Evolutionary conservation across 2,329 filamentous ascomycete species (phyloP), one percentile per base, ranked within the genome.

Genomic region (Paecilomyces variotii): DNA sequence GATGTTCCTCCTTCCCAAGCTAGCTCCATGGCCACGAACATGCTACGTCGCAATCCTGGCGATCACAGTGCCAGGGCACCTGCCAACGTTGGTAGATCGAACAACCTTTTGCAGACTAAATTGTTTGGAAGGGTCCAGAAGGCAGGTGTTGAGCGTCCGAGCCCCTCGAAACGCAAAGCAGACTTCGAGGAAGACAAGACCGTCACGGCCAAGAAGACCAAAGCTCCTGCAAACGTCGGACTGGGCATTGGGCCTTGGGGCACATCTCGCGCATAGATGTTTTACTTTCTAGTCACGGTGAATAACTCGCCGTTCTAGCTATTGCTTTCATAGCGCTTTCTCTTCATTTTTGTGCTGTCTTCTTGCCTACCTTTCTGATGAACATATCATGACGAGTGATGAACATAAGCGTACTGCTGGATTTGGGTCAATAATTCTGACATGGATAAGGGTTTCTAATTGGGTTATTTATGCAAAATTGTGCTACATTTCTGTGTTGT

Each of bases 1-100:
- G 85, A 88, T 51, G 75, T 91, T 0, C 82, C 80, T 34, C 88
- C 88, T 66, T 91, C 88, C 59, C 88, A 90, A 67, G 90, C 90
- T 7, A 92, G 87, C 67, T 88, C 89, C 62, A 85, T 86, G 52
- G 90, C 91, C 1, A 86, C 87, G 1, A 86, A 85, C 64, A 86
- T 93, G 85, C 80, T 90, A 62, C 86, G 87, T 14, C 81, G 84
- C 39, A 76, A 80, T 64, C 75, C 80, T 55, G 70, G 77, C 53
- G 65, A 64, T 75, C 64, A 73, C 69, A 65, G 76, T 62, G 70
- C 73, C 50, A 64, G 66, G 54, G 63, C 68, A 53, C 66, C 71
- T 50, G 64, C 64, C 63, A 76, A 68, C 59, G 74, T 71, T 64
- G 75, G 72, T 59, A 77, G 72, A 65, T 76, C 67, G 62, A 81